phyloP scores from a whole-genome alignment of 805 yeast genomes.

The Cyberlindnera xylosilytica region DNA sequence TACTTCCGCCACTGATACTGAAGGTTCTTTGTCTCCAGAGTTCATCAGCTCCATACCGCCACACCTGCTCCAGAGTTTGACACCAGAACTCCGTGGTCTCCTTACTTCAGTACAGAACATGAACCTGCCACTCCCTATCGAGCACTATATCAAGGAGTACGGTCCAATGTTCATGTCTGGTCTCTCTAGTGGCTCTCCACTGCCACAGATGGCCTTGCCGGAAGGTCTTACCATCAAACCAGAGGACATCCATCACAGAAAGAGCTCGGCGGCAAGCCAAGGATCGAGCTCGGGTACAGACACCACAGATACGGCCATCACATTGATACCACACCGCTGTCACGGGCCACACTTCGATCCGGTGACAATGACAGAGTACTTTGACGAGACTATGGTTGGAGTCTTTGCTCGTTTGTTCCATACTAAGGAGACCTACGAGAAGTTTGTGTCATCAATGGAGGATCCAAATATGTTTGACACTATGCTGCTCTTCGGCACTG shows the following conservation, averaged over 20 bases:
- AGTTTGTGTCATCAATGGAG: background rate
- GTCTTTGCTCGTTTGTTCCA: conserved; percentile 16
- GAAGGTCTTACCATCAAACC: background rate
- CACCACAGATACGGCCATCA: too few species aligned
- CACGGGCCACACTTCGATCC: conserved; percentile 13
- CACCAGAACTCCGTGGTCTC: background rate
- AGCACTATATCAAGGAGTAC: background rate
- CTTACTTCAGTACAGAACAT: background rate
- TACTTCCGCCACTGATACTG: too few species aligned
- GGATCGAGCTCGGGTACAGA: too few species aligned
- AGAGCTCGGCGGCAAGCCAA: background rate
- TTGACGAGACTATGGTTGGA: conserved; percentile 19
- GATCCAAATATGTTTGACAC: conserved; percentile 12
- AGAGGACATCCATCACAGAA: background rate
- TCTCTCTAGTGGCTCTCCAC: background rate
- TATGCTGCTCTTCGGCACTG: conserved; percentile 15
- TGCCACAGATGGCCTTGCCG: too few species aligned
- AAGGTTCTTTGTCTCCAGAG: background rate
- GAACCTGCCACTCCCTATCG: background rate
- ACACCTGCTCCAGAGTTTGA: background rate
- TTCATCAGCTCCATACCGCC: background rate
- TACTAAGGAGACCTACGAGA: conserved; percentile 6
- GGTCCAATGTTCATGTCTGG: background rate
- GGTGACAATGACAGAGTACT: conserved; percentile 11
- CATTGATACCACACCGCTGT: conserved; percentile 15